phyloP scores from a whole-genome alignment of 306 rosid genomes.

The Sicyos baderoa region DNA sequence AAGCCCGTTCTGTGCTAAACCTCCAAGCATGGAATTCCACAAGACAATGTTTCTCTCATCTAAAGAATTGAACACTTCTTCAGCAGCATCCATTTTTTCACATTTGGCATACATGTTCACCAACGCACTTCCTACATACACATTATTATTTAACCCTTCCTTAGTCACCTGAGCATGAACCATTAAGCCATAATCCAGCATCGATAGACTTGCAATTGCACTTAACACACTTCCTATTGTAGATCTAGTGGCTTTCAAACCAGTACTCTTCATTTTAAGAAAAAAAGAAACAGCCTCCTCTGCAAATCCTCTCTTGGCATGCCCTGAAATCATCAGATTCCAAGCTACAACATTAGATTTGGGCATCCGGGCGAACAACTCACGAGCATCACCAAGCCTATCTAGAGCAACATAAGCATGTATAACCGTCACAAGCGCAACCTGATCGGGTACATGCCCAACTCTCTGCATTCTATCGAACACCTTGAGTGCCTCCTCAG shows the following conservation, averaged over 20 bases:
- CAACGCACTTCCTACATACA: slow-evolving; percentile 59
- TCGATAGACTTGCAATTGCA: slow-evolving; percentile 41
- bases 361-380: slow-evolving; percentile 41
- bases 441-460: slow-evolving; percentile 45
- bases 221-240: slow-evolving; percentile 80
- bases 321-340: slow-evolving; percentile 31
- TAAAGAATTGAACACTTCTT: slow-evolving; percentile 32
- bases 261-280: slow-evolving; percentile 42
- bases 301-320: slow-evolving; percentile 47
- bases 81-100: slow-evolving; percentile 5
- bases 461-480: slow-evolving; percentile 11
- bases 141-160: slow-evolving; percentile 2
- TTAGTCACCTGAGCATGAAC: slow-evolving; percentile 5
- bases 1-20: slow-evolving; percentile 49
- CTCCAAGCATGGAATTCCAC: slow-evolving; percentile 81
- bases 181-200: slow-evolving; percentile 17
- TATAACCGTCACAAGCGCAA: slow-evolving; percentile 44
- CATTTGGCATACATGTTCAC: slow-evolving; percentile 69
- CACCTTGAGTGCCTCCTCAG: slow-evolving; percentile 43
- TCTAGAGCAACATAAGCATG: slow-evolving; percentile 35
- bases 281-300: slow-evolving; percentile 44
- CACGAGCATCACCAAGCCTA: slow-evolving; percentile 14
- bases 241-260: slow-evolving; percentile 58
- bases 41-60: slow-evolving; percentile 47
- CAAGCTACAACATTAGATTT: slow-evolving; percentile 64